Percentiles rank a stretch among this genome's conserved stretches.
Evolutionary conservation across 179 eudicot species (phyloP).

Genomic region (Monotropa hypopitys): DNA sequence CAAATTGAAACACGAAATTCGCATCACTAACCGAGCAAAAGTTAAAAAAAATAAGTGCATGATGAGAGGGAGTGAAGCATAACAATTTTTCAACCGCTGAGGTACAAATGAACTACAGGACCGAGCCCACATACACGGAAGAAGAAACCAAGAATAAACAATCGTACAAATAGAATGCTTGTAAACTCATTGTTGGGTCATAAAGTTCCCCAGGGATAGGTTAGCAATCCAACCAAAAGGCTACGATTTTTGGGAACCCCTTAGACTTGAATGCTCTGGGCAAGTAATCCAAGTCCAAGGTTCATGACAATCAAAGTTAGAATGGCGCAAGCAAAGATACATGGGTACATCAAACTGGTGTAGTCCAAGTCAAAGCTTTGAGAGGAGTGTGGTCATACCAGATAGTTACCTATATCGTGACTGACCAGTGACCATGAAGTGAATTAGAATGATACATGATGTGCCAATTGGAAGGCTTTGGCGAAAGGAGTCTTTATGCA

Average conservation of each 20-base stretch:
- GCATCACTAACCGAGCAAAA: no score
- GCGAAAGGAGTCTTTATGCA: not conserved
- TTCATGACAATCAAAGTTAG: not conserved
- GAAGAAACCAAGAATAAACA: no score
- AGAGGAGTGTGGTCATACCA: not conserved
- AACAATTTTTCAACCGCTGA: no score
- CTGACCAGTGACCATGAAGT: not conserved
- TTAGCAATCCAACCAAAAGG: not conserved
- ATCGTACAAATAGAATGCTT: no score
- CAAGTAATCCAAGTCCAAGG: not conserved
- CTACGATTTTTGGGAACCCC: not conserved
- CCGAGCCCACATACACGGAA: no score
- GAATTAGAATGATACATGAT: not conserved
- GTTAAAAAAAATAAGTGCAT: no score
- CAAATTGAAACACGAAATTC: no score
- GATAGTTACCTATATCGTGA: not conserved
- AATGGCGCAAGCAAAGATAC: not conserved
- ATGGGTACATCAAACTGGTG: not conserved
- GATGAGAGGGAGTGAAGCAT: no score
- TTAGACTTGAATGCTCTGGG: not conserved
- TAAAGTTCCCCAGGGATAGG: not conserved
- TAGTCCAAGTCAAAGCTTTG: not conserved
- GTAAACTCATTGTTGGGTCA: not conserved
- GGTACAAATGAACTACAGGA: no score
- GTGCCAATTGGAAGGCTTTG: not conserved